Evolutionary conservation across 164 flowering plant species (phyloP).

Genomic region (Amborella trichopoda): DNA sequence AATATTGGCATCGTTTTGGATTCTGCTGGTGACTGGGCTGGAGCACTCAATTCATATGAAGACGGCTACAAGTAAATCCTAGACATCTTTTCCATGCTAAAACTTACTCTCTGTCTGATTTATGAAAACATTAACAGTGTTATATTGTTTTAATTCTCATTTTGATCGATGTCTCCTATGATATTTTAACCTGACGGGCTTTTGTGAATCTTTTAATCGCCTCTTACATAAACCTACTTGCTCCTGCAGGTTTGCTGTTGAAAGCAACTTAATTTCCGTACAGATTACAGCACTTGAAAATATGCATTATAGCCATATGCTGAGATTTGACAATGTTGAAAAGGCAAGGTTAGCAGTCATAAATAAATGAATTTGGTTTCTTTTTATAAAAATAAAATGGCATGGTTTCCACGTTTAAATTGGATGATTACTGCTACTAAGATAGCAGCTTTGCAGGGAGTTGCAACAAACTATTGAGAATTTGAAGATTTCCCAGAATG

Average conservation of each 20-base stretch:
- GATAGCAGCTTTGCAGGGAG: slow-evolving; percentile 31
- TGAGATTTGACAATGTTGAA: slow-evolving; percentile 80
- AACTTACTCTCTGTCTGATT: too few relatives aligned
- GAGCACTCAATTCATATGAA: slow-evolving; percentile 67
- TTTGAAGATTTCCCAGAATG: slow-evolving; percentile 25
- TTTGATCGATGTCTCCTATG: too few relatives aligned
- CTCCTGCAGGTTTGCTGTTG: slow-evolving; percentile 60
- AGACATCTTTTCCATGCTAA: not conserved
- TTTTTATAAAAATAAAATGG: too few relatives aligned
- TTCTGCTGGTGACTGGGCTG: slow-evolving; percentile 52
- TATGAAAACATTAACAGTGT: too few relatives aligned
- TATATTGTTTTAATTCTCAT: too few relatives aligned
- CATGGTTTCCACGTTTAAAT: too few relatives aligned
- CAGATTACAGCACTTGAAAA: slow-evolving; percentile 87
- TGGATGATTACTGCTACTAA: too few relatives aligned
- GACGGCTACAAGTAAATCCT: slow-evolving; percentile 65
- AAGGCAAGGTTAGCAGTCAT: slow-evolving; percentile 62
- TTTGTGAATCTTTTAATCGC: too few relatives aligned
- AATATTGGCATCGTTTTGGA: slow-evolving; percentile 78
- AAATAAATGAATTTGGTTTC: not conserved
- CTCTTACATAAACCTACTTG: too few relatives aligned
- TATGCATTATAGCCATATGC: slow-evolving; percentile 94
- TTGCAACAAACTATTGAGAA: slow-evolving; percentile 44
- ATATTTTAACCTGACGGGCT: too few relatives aligned
- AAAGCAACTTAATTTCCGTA: slow-evolving; percentile 45